Percentiles rank a stretch among this genome's conserved stretches.
Conservation (phyloP, 345 rosid genomes). For the Leavenworthia alabamica region DNA sequence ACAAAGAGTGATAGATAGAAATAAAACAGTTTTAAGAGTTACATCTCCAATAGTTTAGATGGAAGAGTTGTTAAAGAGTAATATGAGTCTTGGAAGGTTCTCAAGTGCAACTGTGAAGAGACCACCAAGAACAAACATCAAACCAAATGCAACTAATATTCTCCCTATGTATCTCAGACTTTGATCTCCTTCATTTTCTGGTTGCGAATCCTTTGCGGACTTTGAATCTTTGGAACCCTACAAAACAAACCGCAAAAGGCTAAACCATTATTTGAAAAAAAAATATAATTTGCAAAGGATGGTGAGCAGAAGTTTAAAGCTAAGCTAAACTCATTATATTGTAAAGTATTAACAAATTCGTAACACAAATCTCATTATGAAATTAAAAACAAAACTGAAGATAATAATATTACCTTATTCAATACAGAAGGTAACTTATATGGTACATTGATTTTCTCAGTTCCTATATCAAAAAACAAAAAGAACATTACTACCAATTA, state of each 20-base stretch:
- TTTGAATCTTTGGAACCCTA: constrained; percentile 33
- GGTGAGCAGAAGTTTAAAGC: not conserved
- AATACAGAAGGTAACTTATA: not conserved
- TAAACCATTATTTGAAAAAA: not conserved
- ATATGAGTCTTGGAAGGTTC: constrained; percentile 55
- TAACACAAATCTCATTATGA: not conserved
- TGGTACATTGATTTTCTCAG: constrained; percentile 4
- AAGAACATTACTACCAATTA: not conserved
- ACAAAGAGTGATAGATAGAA: not conserved
- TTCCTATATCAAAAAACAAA: constrained; percentile 29
- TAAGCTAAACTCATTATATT: not conserved
- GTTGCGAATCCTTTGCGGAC: constrained; percentile 4
- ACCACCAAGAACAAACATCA: constrained; percentile 64
- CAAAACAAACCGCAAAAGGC: constrained; percentile 5
- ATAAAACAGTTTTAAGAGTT: not conserved
- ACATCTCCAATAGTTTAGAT: constrained; percentile 21
- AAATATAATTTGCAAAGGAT: not conserved
- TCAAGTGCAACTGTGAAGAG: constrained; percentile 67
- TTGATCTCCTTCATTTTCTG: constrained; percentile 10
- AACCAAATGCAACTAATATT: constrained; percentile 52
- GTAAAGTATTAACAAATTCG: not conserved
- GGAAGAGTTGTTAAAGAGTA: constrained; percentile 39
- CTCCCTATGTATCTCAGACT: constrained; percentile 43
- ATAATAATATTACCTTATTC: not conserved
- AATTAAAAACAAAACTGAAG: not conserved